Percentiles rank a stretch among this genome's conserved stretches.
These are phyloP conservation scores for Macrolepiota albuminosa DNA, from an alignment of 768 basidiomycete species.

Conservation along the genomic window DNA sequence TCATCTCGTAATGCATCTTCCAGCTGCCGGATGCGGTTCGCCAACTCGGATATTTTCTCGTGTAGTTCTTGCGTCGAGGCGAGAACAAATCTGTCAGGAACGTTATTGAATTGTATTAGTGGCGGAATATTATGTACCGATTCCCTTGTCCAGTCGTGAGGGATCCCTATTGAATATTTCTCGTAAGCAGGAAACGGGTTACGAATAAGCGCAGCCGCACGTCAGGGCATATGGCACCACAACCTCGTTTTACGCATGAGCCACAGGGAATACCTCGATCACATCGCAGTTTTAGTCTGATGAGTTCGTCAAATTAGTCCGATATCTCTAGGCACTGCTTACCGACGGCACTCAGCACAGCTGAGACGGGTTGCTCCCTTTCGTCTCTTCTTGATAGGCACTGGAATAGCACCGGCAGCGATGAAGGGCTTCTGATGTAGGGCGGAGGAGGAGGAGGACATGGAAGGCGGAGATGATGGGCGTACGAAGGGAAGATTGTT, in stretches of 20 bases:
- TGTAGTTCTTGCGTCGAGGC: slow-evolving; percentile 79
- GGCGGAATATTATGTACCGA: slow-evolving; percentile 35
- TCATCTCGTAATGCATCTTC: slow-evolving; percentile 65
- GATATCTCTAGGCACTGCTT: slow-evolving; percentile 6
- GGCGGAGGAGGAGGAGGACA: slow-evolving; percentile 31
- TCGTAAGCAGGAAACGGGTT: not conserved
- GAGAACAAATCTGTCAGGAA: slow-evolving; percentile 59
- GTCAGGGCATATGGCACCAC: slow-evolving; percentile 80
- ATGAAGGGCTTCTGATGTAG: slow-evolving; percentile 26
- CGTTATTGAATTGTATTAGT: not conserved
- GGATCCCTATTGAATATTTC: slow-evolving; percentile 44
- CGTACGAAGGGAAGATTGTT: slow-evolving; percentile 16
- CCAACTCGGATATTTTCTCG: slow-evolving; percentile 74
- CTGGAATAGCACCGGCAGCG: slow-evolving; percentile 16
- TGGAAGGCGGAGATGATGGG: slow-evolving; percentile 21
- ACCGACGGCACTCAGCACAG: slow-evolving; percentile 80
- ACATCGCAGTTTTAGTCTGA: slow-evolving; percentile 65
- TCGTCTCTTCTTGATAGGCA: slow-evolving; percentile 50
- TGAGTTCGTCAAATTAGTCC: slow-evolving; percentile 1
- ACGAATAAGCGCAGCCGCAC: slow-evolving; percentile 26
- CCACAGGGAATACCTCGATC: slow-evolving; percentile 75
- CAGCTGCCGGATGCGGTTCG: slow-evolving; percentile 68
- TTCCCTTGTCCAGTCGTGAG: slow-evolving; percentile 81
- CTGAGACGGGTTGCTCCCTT: slow-evolving; percentile 74
- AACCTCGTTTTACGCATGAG: slow-evolving; percentile 77